Conservation (phyloP, 139 green algal species). For the Haematococcus sp. region DNA sequence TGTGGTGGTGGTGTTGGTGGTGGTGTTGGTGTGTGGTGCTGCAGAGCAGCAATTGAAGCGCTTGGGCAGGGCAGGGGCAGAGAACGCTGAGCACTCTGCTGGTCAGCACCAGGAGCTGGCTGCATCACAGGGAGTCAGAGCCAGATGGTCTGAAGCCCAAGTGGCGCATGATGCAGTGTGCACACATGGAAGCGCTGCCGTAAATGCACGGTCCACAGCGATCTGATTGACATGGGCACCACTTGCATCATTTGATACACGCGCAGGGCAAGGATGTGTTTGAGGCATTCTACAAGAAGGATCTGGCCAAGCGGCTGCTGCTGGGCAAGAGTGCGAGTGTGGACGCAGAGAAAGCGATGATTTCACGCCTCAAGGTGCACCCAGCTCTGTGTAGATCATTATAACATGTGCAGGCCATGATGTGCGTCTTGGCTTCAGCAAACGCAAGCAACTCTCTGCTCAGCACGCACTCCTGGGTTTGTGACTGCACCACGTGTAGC, state of each 20-base stretch:
- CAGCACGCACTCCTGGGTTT: not conserved
- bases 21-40: not conserved
- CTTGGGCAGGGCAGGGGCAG: no score
- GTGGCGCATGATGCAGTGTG: no score
- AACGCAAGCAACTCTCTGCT: constrained; percentile 3
- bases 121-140: no score
- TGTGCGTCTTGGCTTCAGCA: not conserved
- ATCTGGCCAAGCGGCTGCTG: constrained; percentile 95
- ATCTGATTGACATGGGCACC: no score
- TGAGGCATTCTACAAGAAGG: constrained; percentile 99
- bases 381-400: no score
- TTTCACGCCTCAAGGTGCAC: constrained; percentile 87
- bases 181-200: no score
- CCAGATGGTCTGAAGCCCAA: no score
- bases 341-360: constrained; percentile 94
- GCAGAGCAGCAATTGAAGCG: not conserved
- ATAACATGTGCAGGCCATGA: no score
- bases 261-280: constrained; percentile 98
- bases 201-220: no score
- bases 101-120: no score
- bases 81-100: no score
- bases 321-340: constrained; percentile 78
- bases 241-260: not conserved
- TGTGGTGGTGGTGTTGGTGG: no score
- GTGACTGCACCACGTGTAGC: not conserved